Evolutionary conservation across 768 basidiomycete genomes (phyloP).

Genomic region (Gymnopilus junonius): DNA sequence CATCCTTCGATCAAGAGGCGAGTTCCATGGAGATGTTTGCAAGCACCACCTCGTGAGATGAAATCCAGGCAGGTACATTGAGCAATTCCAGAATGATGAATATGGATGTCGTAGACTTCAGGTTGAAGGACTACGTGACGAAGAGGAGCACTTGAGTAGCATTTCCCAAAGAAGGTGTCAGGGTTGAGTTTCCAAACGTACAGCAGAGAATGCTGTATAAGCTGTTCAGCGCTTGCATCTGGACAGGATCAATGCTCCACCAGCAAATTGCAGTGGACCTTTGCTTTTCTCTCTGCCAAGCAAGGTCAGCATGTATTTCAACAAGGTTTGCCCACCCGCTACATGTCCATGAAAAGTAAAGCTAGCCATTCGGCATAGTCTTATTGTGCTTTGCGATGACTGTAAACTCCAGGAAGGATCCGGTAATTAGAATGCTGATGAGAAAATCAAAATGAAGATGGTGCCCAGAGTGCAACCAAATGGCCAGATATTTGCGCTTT

Average conservation of each 20-base stretch:
- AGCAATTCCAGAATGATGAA: constrained; percentile 4
- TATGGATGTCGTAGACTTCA: neutral
- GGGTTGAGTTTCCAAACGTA: neutral
- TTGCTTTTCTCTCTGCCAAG: neutral
- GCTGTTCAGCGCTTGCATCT: neutral
- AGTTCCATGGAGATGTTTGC: constrained; percentile 19
- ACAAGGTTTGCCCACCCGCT: neutral
- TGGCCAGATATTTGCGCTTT: constrained; percentile 27
- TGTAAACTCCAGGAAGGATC: constrained; percentile 22
- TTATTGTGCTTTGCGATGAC: constrained; percentile 1
- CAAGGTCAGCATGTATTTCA: neutral
- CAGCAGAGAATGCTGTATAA: neutral
- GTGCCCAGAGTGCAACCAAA: constrained; percentile 26
- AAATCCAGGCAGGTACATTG: constrained; percentile 18
- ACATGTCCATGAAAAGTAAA: neutral
- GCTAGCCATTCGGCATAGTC: constrained; percentile 7
- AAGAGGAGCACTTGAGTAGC: neutral
- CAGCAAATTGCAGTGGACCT: neutral
- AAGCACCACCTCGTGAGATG: constrained; percentile 18
- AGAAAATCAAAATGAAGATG: constrained; percentile 29
- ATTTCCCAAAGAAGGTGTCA: neutral
- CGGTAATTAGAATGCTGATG: constrained; percentile 18
- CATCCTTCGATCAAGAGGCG: neutral
- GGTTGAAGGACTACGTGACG: neutral
- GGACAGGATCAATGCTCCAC: neutral